Base-by-base conservation (phyloP, 169 alveolate species). In the Eimeria sp. region DNA sequence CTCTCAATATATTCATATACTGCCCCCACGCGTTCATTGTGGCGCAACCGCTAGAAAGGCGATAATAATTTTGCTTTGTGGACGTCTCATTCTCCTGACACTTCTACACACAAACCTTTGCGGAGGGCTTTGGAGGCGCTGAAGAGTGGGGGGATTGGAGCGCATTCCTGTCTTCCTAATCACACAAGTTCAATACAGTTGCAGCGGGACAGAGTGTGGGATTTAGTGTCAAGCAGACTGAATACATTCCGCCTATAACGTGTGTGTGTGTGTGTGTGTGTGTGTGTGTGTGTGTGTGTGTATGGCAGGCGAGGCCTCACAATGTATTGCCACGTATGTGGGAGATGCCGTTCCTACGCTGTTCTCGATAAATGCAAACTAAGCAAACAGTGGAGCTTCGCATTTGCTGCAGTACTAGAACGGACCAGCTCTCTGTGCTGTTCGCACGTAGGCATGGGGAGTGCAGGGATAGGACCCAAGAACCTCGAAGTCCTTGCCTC, bases 361-460 rank as follows among this genome's bases (percentile, higher is more conserved):
- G 57, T 40, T 40, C 34, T n/a, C 40, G 83, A 40, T 40, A 14
- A 40, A 16, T 73, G 10, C 57, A 11, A 40, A 40, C 9, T 73
- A 16, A 40, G 57, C 14, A 40, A 40, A 22, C 80, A 70, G 80
- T 70, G 80, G 61, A 45, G 63, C 40, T 76, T 76, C 40, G 5
- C 47, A 0, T 47, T 20, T 78, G 43, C n/a, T 9, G 57, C 70
- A 11, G 67, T 22, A 78, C n/a, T 47, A 67, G 20, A 25, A 51
- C 88, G 20, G 27, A 78, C 88, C 88, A 47, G 88, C 49, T 78
- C 9, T 49, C 65, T 51, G 4, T 78, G 88, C 40, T 47, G 63
- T 25, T 25, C 88, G n/a, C 43, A 27, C 47, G 9, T 40, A 27
- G 65, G 27, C 6, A 49, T 3, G 20, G 67, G 65, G 27, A 27